These are phyloP conservation scores for Aphanocladium album DNA, from an alignment of 2,329 filamentous ascomycete species.

Conservation along the genomic window DNA sequence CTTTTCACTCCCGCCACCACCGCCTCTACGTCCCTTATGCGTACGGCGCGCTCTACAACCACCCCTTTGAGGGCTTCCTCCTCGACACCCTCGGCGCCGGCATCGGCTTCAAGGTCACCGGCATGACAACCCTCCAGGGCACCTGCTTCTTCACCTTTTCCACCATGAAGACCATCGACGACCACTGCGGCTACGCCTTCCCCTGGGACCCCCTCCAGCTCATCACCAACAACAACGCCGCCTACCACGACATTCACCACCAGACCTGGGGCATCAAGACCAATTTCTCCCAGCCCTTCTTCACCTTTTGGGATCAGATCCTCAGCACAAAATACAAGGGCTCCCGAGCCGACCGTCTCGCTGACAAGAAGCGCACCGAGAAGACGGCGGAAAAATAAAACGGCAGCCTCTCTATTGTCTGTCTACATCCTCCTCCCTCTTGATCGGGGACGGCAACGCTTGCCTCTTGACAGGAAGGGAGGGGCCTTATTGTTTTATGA, in stretches of 20 bases:
- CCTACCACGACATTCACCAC: conserved; percentile 97
- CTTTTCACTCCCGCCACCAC: conserved; percentile 93
- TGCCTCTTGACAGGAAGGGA: too few relatives aligned
- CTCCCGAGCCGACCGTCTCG: conserved; percentile 39
- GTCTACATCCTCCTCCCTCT: neutral
- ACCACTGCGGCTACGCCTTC: conserved; percentile 94
- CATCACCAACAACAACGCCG: conserved; percentile 89
- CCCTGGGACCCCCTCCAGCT: conserved; percentile 93
- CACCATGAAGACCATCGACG: conserved; percentile 94
- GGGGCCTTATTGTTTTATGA: neutral
- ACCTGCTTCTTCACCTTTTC: conserved; percentile 87
- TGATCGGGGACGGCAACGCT: too few relatives aligned
- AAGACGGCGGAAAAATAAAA: conserved; percentile 13
- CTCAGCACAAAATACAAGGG: conserved; percentile 81
- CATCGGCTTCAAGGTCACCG: conserved; percentile 72
- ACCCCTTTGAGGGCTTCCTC: conserved; percentile 88
- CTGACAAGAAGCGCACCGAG: conserved; percentile 31
- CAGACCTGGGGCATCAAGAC: conserved; percentile 99
- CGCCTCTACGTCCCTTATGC: conserved; percentile 96
- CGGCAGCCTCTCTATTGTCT: too few relatives aligned
- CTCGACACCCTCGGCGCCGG: conserved; percentile 87
- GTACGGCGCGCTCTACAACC: conserved; percentile 95
- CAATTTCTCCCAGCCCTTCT: conserved; percentile 87
- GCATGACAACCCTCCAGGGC: conserved; percentile 79
- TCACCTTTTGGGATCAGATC: conserved; percentile 88